These are phyloP conservation scores for Brassica cretica DNA, from an alignment of 345 rosid species.

Conservation along the genomic window DNA sequence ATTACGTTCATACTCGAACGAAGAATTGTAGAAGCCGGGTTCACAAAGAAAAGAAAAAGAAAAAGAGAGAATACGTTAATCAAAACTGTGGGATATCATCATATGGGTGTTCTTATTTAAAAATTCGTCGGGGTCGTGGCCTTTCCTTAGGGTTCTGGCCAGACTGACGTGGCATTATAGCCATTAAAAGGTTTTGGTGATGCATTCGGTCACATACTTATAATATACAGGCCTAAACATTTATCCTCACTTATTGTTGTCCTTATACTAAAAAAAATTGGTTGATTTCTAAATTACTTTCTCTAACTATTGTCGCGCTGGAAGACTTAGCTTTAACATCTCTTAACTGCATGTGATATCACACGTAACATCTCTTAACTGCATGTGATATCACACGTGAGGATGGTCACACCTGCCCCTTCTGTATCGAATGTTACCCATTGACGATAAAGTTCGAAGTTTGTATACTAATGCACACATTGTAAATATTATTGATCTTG, in stretches of 20 bases:
- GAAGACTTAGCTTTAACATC: slow-evolving; percentile 36
- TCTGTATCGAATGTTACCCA: slow-evolving; percentile 33
- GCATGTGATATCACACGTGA: slow-evolving; percentile 42
- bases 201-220: slow-evolving; percentile 24
- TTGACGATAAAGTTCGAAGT: slow-evolving; percentile 6
- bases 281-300: background rate
- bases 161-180: slow-evolving; percentile 23
- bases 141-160: slow-evolving; percentile 21
- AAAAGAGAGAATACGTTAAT: background rate
- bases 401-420: slow-evolving; percentile 28
- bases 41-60: background rate
- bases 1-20: slow-evolving; percentile 37
- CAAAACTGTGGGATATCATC: slow-evolving; percentile 10
- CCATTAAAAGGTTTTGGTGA: slow-evolving; percentile 17
- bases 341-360: slow-evolving; percentile 48
- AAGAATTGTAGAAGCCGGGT: slow-evolving; percentile 14
- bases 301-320: slow-evolving; percentile 19
- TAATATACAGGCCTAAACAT: slow-evolving; percentile 13
- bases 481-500: background rate
- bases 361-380: slow-evolving; percentile 32
- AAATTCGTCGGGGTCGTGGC: slow-evolving; percentile 26
- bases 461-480: background rate
- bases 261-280: slow-evolving; percentile 6
- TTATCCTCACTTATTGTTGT: slow-evolving; percentile 24
- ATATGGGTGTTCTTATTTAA: slow-evolving; percentile 9